Percentiles rank a stretch among this genome's conserved stretches.
Conservation (phyloP, 768 basidiomycete genomes). For the Clavulina sp. region DNA sequence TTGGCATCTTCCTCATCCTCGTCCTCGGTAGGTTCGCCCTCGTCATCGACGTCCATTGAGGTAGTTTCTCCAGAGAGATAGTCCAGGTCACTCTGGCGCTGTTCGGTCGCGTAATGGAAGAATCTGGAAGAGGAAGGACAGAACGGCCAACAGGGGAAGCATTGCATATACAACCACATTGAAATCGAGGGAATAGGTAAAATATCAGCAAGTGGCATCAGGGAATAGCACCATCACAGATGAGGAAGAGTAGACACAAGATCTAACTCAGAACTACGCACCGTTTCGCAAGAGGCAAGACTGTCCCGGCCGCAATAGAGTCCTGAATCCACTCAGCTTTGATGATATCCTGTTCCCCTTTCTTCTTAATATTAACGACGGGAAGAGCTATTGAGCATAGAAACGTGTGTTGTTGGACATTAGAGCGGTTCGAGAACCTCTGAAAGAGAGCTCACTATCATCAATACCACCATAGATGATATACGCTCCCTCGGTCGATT, state of each 20-base stretch:
- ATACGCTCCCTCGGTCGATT: conserved; percentile 14
- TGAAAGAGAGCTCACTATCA: conserved; percentile 36
- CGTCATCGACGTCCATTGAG: neutral
- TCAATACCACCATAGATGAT: conserved; percentile 53
- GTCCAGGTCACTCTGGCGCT: neutral
- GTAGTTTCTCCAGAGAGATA: neutral
- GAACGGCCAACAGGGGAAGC: neutral
- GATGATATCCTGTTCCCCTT: conserved; percentile 52
- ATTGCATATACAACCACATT: conserved; percentile 14
- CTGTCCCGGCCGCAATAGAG: conserved; percentile 41
- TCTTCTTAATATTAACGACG: conserved; percentile 51
- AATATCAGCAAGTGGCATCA: neutral
- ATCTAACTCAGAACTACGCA: conserved; percentile 21
- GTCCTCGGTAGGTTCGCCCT: conserved; percentile 10
- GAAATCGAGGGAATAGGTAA: conserved; percentile 9
- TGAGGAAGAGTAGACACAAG: neutral
- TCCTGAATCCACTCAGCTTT: conserved; percentile 70
- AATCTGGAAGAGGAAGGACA: neutral
- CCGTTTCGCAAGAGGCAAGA: conserved; percentile 51
- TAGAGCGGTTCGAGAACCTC: neutral
- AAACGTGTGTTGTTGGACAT: neutral
- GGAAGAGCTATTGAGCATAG: conserved; percentile 38
- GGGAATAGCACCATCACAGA: neutral
- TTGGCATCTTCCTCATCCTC: conserved; percentile 12
- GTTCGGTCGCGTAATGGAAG: neutral